Percentiles rank a stretch among this genome's conserved stretches.
Conservation (phyloP, 306 rosid species). For the Gastrolobium bilobum region DNA sequence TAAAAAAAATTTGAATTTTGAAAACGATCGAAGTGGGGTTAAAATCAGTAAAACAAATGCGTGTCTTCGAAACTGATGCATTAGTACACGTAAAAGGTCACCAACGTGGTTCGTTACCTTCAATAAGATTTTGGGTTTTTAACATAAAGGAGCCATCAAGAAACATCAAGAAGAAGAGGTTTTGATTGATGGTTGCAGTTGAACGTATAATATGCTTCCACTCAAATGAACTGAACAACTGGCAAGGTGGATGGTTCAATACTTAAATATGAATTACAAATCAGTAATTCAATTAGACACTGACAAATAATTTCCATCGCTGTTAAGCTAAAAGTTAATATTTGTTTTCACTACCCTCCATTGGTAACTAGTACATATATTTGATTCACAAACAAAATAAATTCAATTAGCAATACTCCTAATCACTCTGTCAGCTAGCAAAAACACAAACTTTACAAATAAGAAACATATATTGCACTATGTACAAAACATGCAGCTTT, state of each 20-base stretch:
- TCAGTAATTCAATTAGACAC: constrained; percentile 17
- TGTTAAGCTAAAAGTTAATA: constrained; percentile 43
- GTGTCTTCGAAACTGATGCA: background rate
- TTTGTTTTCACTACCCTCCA: constrained; percentile 38
- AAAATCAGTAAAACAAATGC: background rate
- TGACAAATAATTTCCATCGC: constrained; percentile 50
- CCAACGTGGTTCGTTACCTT: background rate
- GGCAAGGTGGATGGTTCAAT: background rate
- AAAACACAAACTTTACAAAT: constrained; percentile 51
- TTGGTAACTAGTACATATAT: background rate
- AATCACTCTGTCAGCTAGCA: constrained; percentile 36
- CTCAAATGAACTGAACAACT: background rate
- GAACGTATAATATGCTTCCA: background rate
- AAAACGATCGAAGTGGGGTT: background rate
- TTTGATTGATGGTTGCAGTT: constrained; percentile 15
- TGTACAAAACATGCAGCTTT: constrained; percentile 23
- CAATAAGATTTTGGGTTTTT: constrained; percentile 4
- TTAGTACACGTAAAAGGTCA: background rate
- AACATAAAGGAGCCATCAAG: background rate
- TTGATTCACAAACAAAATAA: constrained; percentile 41
- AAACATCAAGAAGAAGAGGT: background rate
- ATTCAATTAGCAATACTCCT: constrained; percentile 47
- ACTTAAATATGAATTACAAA: background rate
- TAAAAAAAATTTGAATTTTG: background rate
- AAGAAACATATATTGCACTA: constrained; percentile 24